Percentiles rank a stretch among this genome's conserved stretches.
Conservation (phyloP, 345 rosid species). For the Murraya paniculata region DNA sequence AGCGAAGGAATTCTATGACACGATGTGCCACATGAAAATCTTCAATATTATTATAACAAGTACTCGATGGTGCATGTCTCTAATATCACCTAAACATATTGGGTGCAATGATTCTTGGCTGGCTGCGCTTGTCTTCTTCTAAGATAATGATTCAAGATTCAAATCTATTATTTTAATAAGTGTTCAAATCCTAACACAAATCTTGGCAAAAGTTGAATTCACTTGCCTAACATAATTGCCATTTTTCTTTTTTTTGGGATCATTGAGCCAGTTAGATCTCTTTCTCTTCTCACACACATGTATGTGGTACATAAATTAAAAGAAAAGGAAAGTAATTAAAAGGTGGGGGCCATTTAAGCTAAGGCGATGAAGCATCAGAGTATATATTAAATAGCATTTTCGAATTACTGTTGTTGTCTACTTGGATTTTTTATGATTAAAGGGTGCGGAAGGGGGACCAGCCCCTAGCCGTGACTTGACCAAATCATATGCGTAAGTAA, state of each 20-base stretch:
- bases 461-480: neutral
- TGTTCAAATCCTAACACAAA: neutral
- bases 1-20: neutral
- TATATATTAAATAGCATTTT: neutral
- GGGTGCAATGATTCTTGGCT: conserved; percentile 2
- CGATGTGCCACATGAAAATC: neutral
- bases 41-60: neutral
- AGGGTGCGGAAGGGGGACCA: neutral
- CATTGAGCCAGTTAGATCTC: neutral
- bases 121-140: neutral
- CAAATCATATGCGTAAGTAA: neutral
- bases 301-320: too few species aligned
- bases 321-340: too few species aligned
- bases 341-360: neutral
- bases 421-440: neutral
- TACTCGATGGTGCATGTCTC: neutral
- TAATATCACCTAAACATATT: neutral
- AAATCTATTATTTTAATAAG: neutral
- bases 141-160: neutral
- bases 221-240: neutral
- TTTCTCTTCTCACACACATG: neutral
- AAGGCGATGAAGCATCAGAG: neutral
- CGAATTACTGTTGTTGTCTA: neutral
- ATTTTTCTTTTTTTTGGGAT: neutral
- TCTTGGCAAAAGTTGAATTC: neutral